phyloP scores from a whole-genome alignment of 352 stramenopile genomes.

The Halophytophthora batemanensis region DNA sequence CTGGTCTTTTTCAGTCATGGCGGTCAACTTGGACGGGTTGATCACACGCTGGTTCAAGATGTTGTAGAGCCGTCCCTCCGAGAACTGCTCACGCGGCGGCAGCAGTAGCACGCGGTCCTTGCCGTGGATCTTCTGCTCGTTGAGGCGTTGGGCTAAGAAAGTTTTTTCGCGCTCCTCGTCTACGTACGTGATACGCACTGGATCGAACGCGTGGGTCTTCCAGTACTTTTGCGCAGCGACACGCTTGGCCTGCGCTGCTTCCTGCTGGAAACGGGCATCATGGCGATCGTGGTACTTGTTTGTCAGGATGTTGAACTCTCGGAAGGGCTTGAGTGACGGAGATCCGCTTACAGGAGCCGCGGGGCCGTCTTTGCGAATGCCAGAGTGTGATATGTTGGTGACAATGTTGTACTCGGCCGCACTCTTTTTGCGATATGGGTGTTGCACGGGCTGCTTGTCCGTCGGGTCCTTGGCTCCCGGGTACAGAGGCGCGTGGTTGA shows the following conservation, averaged over 20 bases:
- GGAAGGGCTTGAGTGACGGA: slow-evolving; percentile 32
- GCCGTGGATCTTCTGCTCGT: slow-evolving; percentile 50
- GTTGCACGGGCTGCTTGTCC: slow-evolving; percentile 30
- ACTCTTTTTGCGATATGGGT: slow-evolving; percentile 34
- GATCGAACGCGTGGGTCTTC: slow-evolving; percentile 66
- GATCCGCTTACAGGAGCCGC: slow-evolving; percentile 9
- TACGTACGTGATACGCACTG: slow-evolving; percentile 56
- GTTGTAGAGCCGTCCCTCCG: slow-evolving; percentile 70
- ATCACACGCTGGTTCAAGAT: slow-evolving; percentile 72
- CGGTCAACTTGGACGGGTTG: slow-evolving; percentile 39
- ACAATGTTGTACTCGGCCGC: slow-evolving; percentile 61
- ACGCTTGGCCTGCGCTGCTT: slow-evolving; percentile 40
- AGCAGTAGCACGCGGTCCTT: slow-evolving; percentile 46
- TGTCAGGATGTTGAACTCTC: slow-evolving; percentile 73
- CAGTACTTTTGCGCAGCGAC: slow-evolving; percentile 59
- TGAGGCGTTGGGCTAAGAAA: slow-evolving; percentile 35
- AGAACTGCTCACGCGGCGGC: slow-evolving; percentile 60
- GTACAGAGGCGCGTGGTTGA: slow-evolving; percentile 61
- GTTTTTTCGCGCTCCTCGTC: slow-evolving; percentile 50
- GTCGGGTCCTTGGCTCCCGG: slow-evolving; percentile 40
- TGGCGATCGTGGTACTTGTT: slow-evolving; percentile 76
- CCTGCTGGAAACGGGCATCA: slow-evolving; percentile 32
- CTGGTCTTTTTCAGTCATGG: slow-evolving; percentile 38
- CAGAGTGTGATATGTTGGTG: slow-evolving; percentile 37
- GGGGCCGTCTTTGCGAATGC: slow-evolving; percentile 1